These are phyloP conservation scores for Crucihimalaya himalaica DNA, from an alignment of 345 rosid species.

Conservation along the genomic window DNA sequence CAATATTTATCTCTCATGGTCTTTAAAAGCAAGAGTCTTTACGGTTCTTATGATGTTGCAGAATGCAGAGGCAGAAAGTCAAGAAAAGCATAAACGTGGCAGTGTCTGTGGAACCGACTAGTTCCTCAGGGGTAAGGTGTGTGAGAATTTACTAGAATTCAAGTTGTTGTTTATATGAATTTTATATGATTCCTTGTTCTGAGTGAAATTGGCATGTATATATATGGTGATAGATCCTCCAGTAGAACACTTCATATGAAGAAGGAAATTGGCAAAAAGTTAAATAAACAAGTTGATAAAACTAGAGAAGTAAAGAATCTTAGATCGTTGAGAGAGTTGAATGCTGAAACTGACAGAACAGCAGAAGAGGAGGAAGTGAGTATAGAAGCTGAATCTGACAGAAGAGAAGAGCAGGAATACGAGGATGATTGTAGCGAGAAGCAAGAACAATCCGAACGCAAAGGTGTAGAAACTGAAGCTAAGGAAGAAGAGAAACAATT, in stretches of 20 bases:
- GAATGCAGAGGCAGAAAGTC: conserved; percentile 38
- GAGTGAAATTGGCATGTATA: neutral
- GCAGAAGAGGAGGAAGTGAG: conserved; percentile 33
- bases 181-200: conserved; percentile 1
- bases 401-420: conserved; percentile 18
- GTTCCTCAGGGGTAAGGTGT: conserved; percentile 33
- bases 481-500: conserved; percentile 27
- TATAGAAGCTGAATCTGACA: conserved; percentile 27
- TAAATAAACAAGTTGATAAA: neutral
- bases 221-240: conserved; percentile 24
- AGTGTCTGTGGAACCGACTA: conserved; percentile 15
- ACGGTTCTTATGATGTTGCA: conserved; percentile 31
- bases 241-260: conserved; percentile 14
- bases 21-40: neutral
- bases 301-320: conserved; percentile 30
- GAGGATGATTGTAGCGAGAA: conserved; percentile 22
- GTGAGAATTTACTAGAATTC: neutral
- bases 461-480: conserved; percentile 20
- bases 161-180: neutral
- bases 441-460: conserved; percentile 23
- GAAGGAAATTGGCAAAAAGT: conserved; percentile 21
- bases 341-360: conserved; percentile 34
- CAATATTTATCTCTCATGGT: conserved; percentile 9
- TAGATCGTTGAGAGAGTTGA: conserved; percentile 35
- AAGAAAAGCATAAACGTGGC: conserved; percentile 19